Conservation (phyloP, 768 basidiomycete genomes). For the Agaricus subrufescens region DNA sequence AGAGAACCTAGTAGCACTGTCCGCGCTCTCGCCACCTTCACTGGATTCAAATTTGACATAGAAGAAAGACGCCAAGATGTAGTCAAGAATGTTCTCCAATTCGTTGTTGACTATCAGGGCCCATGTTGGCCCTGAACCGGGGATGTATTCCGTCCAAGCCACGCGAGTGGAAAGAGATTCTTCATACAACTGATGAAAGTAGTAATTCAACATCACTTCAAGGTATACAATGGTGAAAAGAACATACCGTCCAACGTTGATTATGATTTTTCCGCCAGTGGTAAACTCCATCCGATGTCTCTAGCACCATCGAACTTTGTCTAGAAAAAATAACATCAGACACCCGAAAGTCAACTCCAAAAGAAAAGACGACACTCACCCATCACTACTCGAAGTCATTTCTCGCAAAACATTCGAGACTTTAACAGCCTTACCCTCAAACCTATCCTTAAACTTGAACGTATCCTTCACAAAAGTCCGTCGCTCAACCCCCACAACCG, state of each 20-base stretch:
- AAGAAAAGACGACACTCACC: not conserved
- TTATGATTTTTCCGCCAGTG: not conserved
- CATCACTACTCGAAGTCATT: not conserved
- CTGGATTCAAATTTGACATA: not conserved
- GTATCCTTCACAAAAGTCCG: not conserved
- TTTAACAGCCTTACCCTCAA: not conserved
- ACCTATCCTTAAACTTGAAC: not conserved
- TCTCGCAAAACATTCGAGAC: not conserved
- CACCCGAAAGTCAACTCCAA: no score
- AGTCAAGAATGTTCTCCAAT: not conserved
- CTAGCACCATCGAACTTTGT: not conserved
- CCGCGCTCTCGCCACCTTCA: not conserved
- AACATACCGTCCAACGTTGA: not conserved
- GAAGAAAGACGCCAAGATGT: slow-evolving; percentile 4
- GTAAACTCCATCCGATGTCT: slow-evolving; percentile 1
- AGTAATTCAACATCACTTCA: no score
- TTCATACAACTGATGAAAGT: not conserved
- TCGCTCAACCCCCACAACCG: not conserved
- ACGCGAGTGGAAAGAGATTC: not conserved
- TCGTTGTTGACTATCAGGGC: not conserved
- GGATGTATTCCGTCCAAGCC: slow-evolving; percentile 4
- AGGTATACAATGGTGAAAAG: not conserved
- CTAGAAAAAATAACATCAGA: not conserved
- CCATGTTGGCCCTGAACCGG: not conserved
- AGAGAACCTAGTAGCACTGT: not conserved